Conservation (phyloP, 176 grass and related monocot species). For the Areca catechu region DNA sequence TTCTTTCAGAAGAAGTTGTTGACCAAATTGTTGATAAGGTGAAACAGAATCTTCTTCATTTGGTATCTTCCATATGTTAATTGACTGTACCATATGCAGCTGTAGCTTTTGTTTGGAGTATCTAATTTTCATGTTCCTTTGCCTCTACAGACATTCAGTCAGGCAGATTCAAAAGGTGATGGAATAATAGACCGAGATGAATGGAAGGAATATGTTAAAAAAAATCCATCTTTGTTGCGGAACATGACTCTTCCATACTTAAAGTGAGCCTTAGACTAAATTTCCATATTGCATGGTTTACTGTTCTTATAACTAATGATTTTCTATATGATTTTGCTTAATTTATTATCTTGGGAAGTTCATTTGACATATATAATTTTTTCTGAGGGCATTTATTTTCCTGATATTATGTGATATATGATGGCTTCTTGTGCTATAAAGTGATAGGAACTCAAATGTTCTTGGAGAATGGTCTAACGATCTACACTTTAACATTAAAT, state of each 20-base stretch:
- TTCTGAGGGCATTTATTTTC: too few species aligned
- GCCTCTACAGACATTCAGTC: conserved; percentile 52
- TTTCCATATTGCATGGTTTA: too few species aligned
- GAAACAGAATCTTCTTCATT: background rate
- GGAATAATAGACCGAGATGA: conserved; percentile 68
- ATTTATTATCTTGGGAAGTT: too few species aligned
- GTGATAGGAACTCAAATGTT: too few species aligned
- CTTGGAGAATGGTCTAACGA: too few species aligned
- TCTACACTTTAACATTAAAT: too few species aligned
- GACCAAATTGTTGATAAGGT: conserved; percentile 67
- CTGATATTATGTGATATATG: too few species aligned
- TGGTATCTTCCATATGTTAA: background rate
- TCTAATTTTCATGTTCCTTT: conserved; percentile 1
- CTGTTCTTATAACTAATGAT: too few species aligned
- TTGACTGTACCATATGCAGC: background rate
- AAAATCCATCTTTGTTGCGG: conserved; percentile 48
- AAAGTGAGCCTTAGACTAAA: conserved; percentile 31
- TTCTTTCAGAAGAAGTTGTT: conserved; percentile 35
- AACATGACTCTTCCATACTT: conserved; percentile 90
- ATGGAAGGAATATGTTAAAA: conserved; percentile 61
- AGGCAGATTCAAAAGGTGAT: conserved; percentile 66
- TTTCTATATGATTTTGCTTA: too few species aligned
- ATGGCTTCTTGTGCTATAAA: too few species aligned
- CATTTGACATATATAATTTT: too few species aligned
- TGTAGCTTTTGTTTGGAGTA: too few species aligned